A percentile compares a stretch with the other conserved stretches of the same genome.
phyloP scores from a whole-genome alignment of 192 early-diverging fungal species.

The Phlyctochytrium arcticum region DNA sequence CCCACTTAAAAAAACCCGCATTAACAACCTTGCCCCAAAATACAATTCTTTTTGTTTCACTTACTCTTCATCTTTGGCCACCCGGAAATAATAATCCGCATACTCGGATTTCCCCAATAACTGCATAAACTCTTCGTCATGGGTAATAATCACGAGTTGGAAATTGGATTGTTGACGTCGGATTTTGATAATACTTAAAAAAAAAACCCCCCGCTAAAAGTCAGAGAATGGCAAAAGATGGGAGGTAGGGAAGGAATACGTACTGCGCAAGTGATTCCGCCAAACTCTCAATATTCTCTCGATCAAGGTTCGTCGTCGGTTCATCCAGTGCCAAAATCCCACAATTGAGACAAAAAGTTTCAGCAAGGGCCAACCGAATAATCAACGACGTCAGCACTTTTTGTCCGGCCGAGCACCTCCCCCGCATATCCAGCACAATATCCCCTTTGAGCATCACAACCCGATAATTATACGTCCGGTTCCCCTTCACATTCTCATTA shows the following conservation, averaged over 20 bases:
- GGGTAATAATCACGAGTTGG: constrained; percentile 96
- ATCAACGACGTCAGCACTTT: constrained; percentile 95
- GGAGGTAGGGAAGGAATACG: background rate
- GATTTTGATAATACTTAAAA: constrained; percentile 69
- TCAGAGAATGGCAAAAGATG: background rate
- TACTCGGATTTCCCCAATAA: constrained; percentile 72
- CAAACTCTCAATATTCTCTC: constrained; percentile 78
- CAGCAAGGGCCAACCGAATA: constrained; percentile 92
- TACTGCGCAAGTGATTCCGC: constrained; percentile 74
- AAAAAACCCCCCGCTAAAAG: background rate
- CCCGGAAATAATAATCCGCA: constrained; percentile 82
- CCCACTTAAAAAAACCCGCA: constrained; percentile 3
- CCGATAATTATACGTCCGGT: constrained; percentile 82
- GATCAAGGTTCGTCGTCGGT: constrained; percentile 95
- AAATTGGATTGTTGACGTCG: constrained; percentile 84
- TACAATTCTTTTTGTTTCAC: too few species aligned
- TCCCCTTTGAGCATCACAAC: constrained; percentile 92
- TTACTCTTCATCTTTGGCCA: constrained; percentile 71
- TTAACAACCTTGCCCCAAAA: background rate
- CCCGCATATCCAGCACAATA: constrained; percentile 86
- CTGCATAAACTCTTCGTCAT: constrained; percentile 94
- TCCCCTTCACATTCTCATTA: constrained; percentile 62
- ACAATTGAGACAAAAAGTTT: constrained; percentile 88
- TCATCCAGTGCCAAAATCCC: constrained; percentile 95
- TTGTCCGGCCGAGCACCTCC: constrained; percentile 94